Conservation (phyloP, 2,329 filamentous ascomycete genomes). For the Chalara sp. region DNA sequence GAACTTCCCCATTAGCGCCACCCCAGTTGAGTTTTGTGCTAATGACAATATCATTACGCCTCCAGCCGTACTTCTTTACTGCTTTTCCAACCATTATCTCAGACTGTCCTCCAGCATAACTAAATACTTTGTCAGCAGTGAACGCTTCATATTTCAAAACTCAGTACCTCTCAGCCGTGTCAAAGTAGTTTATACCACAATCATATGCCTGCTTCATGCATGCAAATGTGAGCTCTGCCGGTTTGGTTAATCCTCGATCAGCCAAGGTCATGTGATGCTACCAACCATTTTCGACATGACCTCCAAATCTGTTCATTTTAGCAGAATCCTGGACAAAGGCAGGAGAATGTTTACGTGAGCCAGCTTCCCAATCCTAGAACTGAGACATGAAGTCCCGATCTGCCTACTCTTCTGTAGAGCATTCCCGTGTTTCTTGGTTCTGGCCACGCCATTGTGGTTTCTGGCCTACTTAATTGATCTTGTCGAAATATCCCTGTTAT, state of each 20-base stretch:
- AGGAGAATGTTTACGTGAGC: conserved; percentile 22
- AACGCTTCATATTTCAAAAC: too few relatives aligned
- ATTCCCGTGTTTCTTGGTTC: conserved; percentile 18
- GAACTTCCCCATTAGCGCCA: conserved; percentile 31
- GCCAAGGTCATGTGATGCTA: not conserved
- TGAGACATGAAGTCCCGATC: conserved; percentile 36
- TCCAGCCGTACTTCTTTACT: conserved; percentile 54
- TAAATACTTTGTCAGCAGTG: conserved; percentile 16
- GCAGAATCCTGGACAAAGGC: not conserved
- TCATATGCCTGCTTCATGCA: conserved; percentile 50
- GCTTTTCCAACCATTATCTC: conserved; percentile 49
- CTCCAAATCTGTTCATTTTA: conserved; percentile 16
- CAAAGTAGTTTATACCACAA: conserved; percentile 56
- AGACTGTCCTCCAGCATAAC: conserved; percentile 39
- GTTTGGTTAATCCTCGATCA: conserved; percentile 5
- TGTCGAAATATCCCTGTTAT: too few relatives aligned
- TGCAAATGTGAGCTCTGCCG: conserved; percentile 26
- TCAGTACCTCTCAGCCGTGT: conserved; percentile 43
- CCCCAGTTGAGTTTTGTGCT: conserved; percentile 52
- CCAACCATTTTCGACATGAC: conserved; percentile 29
- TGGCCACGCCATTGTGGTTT: not conserved
- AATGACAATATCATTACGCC: conserved; percentile 53
- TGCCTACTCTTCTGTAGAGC: conserved; percentile 37
- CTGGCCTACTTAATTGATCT: too few relatives aligned
- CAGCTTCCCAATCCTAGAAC: conserved; percentile 34